Percentiles rank a stretch among this genome's conserved stretches.
Conservation (phyloP, 495 filamentous ascomycete genomes). For the Penicillium flavigenum region DNA sequence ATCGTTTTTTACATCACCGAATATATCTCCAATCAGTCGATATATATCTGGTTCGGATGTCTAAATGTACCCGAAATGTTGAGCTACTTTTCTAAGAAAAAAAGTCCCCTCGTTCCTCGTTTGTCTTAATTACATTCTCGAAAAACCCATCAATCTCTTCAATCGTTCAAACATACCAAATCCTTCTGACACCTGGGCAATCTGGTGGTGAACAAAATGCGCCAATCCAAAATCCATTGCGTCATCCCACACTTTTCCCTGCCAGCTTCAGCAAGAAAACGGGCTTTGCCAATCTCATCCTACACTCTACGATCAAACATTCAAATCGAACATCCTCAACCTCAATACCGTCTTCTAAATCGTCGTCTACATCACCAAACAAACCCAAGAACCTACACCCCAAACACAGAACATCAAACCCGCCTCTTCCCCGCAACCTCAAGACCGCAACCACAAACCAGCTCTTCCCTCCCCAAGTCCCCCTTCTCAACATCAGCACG, state of each 20-base stretch:
- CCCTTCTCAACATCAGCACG: conserved; percentile 24
- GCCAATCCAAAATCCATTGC: conserved; percentile 34
- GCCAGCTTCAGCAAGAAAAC: conserved; percentile 18
- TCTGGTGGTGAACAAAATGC: conserved; percentile 14
- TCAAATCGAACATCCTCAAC: background rate
- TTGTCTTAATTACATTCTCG: background rate
- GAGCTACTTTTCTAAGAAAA: background rate
- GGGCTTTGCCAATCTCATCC: background rate
- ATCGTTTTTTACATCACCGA: background rate
- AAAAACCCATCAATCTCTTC: background rate
- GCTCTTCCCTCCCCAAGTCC: conserved; percentile 9
- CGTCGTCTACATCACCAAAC: background rate
- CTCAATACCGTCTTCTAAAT: background rate
- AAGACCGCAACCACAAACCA: conserved; percentile 1
- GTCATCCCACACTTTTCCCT: conserved; percentile 39
- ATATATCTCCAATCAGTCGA: background rate
- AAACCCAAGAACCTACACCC: background rate
- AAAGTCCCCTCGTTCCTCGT: background rate
- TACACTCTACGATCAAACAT: background rate
- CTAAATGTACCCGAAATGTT: background rate
- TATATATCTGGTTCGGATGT: background rate
- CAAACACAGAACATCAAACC: background rate
- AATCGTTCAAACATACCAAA: background rate
- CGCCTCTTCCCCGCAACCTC: conserved; percentile 16
- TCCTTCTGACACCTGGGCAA: background rate